Conservation (phyloP, 1,284 basidiomycete genomes). For the Naganishia liquefaciens region DNA sequence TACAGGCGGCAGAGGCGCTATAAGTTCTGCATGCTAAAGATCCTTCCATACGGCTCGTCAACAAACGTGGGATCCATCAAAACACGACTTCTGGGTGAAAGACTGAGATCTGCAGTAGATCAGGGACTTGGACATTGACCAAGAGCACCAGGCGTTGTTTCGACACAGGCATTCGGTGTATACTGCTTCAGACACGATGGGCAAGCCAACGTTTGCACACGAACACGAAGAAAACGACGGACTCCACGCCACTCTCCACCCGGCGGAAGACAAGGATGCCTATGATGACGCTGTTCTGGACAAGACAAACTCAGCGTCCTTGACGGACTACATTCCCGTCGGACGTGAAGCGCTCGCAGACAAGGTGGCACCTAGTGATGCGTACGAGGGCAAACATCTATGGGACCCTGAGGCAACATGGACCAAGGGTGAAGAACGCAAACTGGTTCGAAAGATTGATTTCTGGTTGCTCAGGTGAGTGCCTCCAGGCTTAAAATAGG, state of each 20-base stretch:
- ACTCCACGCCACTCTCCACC: neutral
- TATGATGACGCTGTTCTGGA: neutral
- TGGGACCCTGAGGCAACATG: constrained; percentile 52
- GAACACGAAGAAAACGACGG: constrained; percentile 1
- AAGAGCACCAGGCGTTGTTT: constrained; percentile 13
- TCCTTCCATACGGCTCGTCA: neutral
- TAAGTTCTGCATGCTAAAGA: no score
- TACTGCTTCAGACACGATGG: neutral
- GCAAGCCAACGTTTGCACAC: neutral
- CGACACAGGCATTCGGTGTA: neutral
- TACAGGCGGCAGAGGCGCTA: no score
- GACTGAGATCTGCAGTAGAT: constrained; percentile 12
- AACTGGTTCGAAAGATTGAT: constrained; percentile 40
- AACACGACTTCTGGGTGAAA: neutral
- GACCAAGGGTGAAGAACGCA: constrained; percentile 50
- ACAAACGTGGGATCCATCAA: neutral
- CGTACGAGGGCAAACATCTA: constrained; percentile 38
- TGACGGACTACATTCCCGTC: constrained; percentile 11
- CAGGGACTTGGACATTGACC: constrained; percentile 8
- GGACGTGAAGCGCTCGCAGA: constrained; percentile 11
- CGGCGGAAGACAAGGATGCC: constrained; percentile 1
- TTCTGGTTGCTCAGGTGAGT: constrained; percentile 36
- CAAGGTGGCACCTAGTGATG: constrained; percentile 14
- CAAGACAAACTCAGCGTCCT: constrained; percentile 2
- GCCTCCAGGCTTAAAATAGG: neutral